A percentile compares a stretch with the other conserved stretches of the same genome.
Conservation (phyloP, 345 rosid species). For the Eucalyptus decipiens region DNA sequence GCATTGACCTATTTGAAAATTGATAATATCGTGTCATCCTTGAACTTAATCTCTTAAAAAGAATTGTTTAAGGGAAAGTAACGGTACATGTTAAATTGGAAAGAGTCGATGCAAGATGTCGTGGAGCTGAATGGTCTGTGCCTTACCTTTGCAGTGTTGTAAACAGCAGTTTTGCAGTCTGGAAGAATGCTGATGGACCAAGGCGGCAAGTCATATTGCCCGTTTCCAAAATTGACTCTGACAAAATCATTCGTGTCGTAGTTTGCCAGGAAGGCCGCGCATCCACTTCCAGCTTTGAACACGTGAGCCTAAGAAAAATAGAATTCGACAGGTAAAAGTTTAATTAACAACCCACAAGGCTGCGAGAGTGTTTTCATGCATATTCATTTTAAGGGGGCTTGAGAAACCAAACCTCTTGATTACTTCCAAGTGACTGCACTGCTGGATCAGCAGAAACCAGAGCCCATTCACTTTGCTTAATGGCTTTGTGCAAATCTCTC, state of each 20-base stretch:
- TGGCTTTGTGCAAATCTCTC: conserved; percentile 30
- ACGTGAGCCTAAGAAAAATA: conserved; percentile 19
- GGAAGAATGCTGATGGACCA: conserved; percentile 43
- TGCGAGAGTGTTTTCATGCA: neutral
- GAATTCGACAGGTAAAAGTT: neutral
- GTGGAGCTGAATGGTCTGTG: neutral
- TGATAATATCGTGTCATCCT: neutral
- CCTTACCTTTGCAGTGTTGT: conserved; percentile 23
- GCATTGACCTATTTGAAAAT: conserved; percentile 6
- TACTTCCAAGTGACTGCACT: too few species aligned
- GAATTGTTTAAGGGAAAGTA: neutral
- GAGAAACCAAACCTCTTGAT: too few species aligned
- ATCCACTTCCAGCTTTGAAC: conserved; percentile 8
- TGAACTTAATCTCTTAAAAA: neutral
- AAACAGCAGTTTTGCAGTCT: conserved; percentile 20
- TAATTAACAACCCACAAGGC: neutral
- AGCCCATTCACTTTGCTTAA: conserved; percentile 16
- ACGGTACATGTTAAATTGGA: neutral
- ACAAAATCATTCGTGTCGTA: too few species aligned
- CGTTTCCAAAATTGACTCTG: neutral
- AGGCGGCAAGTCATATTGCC: conserved; percentile 24
- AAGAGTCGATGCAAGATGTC: neutral
- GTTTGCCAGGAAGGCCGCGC: too few species aligned
- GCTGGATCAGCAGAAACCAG: too few species aligned
- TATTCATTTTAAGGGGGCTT: too few species aligned